Evolutionary conservation across 2,329 filamentous ascomycete species (phyloP).

Genomic region (Scedosporium minutisporum): DNA sequence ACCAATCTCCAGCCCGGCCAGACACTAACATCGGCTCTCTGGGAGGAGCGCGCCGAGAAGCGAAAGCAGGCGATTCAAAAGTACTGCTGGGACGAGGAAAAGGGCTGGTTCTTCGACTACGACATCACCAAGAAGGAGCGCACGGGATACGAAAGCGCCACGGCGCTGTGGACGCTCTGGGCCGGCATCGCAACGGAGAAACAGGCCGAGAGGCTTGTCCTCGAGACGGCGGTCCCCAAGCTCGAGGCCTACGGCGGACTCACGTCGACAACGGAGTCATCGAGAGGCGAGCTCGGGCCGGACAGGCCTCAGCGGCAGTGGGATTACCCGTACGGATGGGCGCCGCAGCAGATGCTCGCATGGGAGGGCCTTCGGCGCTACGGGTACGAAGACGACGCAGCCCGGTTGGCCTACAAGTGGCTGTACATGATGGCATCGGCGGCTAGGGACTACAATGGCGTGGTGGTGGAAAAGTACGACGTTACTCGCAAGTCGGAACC

Average conservation of each 20-base stretch:
- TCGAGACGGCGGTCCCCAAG: slow-evolving; percentile 64
- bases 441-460: slow-evolving; percentile 96
- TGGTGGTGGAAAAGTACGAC: slow-evolving; percentile 98
- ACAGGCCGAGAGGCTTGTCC: slow-evolving; percentile 76
- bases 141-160: slow-evolving; percentile 79
- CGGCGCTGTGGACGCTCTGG: slow-evolving; percentile 97
- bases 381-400: slow-evolving; percentile 81
- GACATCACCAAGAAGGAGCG: slow-evolving; percentile 74
- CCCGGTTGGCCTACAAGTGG: slow-evolving; percentile 91
- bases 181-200: slow-evolving; percentile 76
- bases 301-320: slow-evolving; percentile 91
- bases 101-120: slow-evolving; percentile 98
- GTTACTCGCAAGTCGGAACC: slow-evolving; percentile 84
- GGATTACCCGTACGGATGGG: slow-evolving; percentile 98
- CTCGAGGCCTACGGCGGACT: slow-evolving; percentile 85
- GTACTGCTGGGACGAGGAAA: slow-evolving; percentile 83
- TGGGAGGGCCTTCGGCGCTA: slow-evolving; percentile 91
- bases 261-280: slow-evolving; percentile 81
- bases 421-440: slow-evolving; percentile 97
- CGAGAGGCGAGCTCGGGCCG: slow-evolving; percentile 68
- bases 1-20: slow-evolving; percentile 50
- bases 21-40: slow-evolving; percentile 71
- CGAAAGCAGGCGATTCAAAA: slow-evolving; percentile 83
- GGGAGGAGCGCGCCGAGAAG: slow-evolving; percentile 81
- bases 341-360: slow-evolving; percentile 94